Evolutionary conservation across 2,329 filamentous ascomycete species (phyloP), one percentile per base, ranked within the genome.

Genomic region (Penicillium sclerotiorum): DNA sequence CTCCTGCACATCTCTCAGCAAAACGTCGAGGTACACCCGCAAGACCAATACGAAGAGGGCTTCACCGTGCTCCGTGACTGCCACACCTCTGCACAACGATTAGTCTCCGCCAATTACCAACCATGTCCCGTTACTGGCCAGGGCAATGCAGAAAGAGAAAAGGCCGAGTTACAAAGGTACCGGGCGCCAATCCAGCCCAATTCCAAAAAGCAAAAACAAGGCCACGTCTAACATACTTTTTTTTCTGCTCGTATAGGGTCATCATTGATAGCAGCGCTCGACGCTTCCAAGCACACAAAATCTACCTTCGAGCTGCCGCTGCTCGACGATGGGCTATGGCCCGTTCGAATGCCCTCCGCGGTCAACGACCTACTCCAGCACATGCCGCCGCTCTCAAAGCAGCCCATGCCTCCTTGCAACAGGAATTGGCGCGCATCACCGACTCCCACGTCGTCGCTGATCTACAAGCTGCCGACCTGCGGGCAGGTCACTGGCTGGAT

Each of bases 261-360:
- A 82, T 86, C 45, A 70, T 79, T 40, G 83, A 86, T 62, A 79
- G 81, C 32, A 78, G 79, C 41, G 76, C 81, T 28, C 77, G 83
- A 40, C 79, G 83, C 4, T 84, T 86, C 67, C 78, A 79, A 62
- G 83, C 81, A 39, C 82, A 86, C 63, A 80, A 79, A 56, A 77
- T 82, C 45, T 85, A 84, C 58, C 73, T 86, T 4, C 77, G 77
- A 54, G 80, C 80, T 12, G 77, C 80, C 2, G 81, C 82, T 17
- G 82, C 79, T 4, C 71, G 79, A 51, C 73, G 82, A 60, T 86
- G 83, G 83, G 73, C 80, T 55, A 80, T 81, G 53, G 69, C 77
- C 28, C 75, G 83, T 22, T 68, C 74, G 25, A 73, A 75, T 46
- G 67, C 82, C 15, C 64, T 85, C 23, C 73, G 77, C 45, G 80